Conservation (phyloP, 148 eudicot species). For the Camellia japonica region DNA sequence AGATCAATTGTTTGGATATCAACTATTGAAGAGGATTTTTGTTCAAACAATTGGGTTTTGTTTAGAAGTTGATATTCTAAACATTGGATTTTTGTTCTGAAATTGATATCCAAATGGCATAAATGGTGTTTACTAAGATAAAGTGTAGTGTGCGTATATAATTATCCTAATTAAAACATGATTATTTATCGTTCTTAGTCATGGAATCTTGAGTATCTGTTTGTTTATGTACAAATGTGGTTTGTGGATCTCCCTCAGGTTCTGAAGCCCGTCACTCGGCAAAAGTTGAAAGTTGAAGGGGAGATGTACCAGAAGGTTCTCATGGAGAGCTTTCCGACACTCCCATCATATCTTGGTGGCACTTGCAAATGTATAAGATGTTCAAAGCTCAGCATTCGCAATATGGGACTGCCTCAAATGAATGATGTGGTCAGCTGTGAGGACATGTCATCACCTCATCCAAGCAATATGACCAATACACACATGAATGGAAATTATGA, state of each 20-base stretch:
- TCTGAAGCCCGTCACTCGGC: slow-evolving; percentile 69
- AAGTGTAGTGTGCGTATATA: too few relatives aligned
- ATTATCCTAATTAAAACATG: too few relatives aligned
- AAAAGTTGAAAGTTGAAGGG: slow-evolving; percentile 67
- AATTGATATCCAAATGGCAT: too few relatives aligned
- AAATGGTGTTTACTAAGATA: too few relatives aligned
- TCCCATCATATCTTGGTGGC: slow-evolving; percentile 81
- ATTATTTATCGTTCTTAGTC: background rate
- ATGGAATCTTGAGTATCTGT: background rate
- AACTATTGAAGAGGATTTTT: too few relatives aligned
- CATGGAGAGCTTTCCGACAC: slow-evolving; percentile 45
- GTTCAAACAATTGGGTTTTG: too few relatives aligned
- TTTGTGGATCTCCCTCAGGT: slow-evolving; percentile 39
- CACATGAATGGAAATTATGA: slow-evolving; percentile 32
- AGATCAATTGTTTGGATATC: too few relatives aligned
- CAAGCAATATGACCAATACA: slow-evolving; percentile 27
- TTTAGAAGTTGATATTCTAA: too few relatives aligned
- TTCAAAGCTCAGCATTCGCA: slow-evolving; percentile 27
- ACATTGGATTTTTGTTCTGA: too few relatives aligned
- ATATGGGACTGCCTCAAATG: slow-evolving; percentile 14
- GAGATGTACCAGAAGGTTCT: slow-evolving; percentile 49
- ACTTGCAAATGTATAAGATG: slow-evolving; percentile 63
- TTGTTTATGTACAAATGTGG: background rate
- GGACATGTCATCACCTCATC: slow-evolving; percentile 24
- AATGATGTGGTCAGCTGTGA: slow-evolving; percentile 21